These are phyloP conservation scores for Hypoxylon fuscum DNA, from an alignment of 495 filamentous ascomycete genomes.

Conservation along the genomic window DNA sequence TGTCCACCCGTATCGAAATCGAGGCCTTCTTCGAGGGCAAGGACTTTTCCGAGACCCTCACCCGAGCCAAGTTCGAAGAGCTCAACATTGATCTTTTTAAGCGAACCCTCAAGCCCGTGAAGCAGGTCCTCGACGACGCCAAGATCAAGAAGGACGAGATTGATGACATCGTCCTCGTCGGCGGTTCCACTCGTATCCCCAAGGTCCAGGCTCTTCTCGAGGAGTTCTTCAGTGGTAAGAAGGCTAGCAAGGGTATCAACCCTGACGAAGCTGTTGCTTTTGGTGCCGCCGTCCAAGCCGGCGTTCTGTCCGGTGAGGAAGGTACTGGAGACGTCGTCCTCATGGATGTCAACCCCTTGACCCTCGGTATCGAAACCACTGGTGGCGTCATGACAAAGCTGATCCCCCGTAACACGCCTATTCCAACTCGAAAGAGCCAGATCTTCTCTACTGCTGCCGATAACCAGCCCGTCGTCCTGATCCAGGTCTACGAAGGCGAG, in stretches of 20 bases:
- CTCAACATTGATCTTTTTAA: slow-evolving; percentile 98
- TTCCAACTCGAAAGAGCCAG: slow-evolving; percentile 96
- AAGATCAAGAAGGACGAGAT: slow-evolving; percentile 89
- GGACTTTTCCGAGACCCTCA: slow-evolving; percentile 98
- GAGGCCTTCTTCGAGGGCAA: slow-evolving; percentile 97
- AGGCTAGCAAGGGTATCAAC: slow-evolving; percentile 98
- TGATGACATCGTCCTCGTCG: slow-evolving; percentile 89
- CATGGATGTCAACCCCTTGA: slow-evolving; percentile 98
- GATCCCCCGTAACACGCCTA: slow-evolving; percentile 93
- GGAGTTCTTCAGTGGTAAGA: slow-evolving; percentile 95
- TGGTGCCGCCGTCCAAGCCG: slow-evolving; percentile 96
- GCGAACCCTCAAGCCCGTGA: slow-evolving; percentile 98
- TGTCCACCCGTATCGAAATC: slow-evolving; percentile 97
- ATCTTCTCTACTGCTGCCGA: slow-evolving; percentile 98
- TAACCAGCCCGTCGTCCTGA: slow-evolving; percentile 96
- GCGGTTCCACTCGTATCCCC: slow-evolving; percentile 95
- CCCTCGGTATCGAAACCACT: slow-evolving; percentile 97
- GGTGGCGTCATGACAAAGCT: slow-evolving; percentile 99
- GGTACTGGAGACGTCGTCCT: slow-evolving; percentile 82
- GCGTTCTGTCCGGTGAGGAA: slow-evolving; percentile 89
- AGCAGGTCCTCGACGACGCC: slow-evolving; percentile 94
- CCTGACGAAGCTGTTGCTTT: slow-evolving; percentile 98
- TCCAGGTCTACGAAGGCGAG: slow-evolving; percentile 98
- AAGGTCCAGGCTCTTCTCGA: slow-evolving; percentile 95
- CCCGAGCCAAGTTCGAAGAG: slow-evolving; percentile 99